Percentiles rank a stretch among this genome's conserved stretches.
phyloP scores from a whole-genome alignment of 169 alveolate species.

The Eimeria maxima region DNA sequence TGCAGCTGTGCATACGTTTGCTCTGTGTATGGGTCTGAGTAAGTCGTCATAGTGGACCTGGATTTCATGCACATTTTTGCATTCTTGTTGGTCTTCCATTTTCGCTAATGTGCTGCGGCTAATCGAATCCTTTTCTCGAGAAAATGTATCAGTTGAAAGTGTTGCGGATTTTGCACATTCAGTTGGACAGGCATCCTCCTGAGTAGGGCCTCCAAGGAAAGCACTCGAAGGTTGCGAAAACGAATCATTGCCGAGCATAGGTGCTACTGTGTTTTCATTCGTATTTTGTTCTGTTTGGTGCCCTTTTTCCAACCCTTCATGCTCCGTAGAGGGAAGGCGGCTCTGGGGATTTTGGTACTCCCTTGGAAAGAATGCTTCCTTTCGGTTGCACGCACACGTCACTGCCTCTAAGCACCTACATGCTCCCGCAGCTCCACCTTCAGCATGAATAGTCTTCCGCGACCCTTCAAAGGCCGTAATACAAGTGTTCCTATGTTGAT shows the following conservation, averaged over 20 bases:
- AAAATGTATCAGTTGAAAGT: background rate
- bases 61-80: background rate
- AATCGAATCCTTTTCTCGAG: background rate
- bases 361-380: background rate
- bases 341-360: background rate
- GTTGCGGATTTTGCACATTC: background rate
- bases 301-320: background rate
- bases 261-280: background rate
- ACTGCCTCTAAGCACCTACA: background rate
- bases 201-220: background rate
- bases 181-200: background rate
- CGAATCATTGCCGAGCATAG: background rate
- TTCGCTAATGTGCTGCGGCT: background rate
- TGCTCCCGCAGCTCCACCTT: background rate
- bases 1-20: background rate
- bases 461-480: background rate
- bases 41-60: background rate
- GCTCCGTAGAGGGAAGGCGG: background rate
- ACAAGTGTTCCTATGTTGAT: background rate
- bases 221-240: background rate
- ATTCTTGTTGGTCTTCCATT: background rate
- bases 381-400: background rate
- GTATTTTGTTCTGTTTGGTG: background rate
- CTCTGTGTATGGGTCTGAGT: background rate
- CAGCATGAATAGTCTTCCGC: background rate